Percentiles rank a stretch among this genome's conserved stretches.
Evolutionary conservation across 2,329 filamentous ascomycete species (phyloP).

Genomic region (Fusarium agapanthi): DNA sequence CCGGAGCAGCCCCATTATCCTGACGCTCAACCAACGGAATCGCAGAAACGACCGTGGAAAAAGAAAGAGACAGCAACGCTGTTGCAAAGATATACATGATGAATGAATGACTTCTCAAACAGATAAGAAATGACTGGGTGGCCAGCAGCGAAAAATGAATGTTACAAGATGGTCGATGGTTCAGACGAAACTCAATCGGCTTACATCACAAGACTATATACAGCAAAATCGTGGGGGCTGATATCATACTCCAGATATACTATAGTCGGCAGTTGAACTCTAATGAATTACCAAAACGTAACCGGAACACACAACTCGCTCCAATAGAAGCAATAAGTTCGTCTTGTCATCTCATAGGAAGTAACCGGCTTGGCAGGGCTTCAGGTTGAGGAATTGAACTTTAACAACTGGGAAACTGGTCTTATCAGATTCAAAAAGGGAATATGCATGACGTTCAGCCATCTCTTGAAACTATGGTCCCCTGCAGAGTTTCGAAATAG

Average conservation of each 20-base stretch:
- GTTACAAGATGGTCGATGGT: not conserved
- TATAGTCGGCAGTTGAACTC: slow-evolving; percentile 1
- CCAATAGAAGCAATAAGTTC: not conserved
- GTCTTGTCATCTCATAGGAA: not conserved
- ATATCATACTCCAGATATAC: not conserved
- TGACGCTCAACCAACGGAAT: slow-evolving; percentile 1
- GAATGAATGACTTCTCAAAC: not conserved
- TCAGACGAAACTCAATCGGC: not conserved
- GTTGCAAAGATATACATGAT: slow-evolving; percentile 9
- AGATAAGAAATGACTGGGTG: not conserved
- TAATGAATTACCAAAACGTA: slow-evolving; percentile 7
- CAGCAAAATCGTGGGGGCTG: not conserved
- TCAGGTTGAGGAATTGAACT: slow-evolving; percentile 9
- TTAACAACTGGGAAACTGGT: slow-evolving; percentile 18
- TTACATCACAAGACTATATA: not conserved
- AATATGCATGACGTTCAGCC: slow-evolving; percentile 8
- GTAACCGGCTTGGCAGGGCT: slow-evolving; percentile 10
- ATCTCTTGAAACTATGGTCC: not conserved
- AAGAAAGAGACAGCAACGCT: not conserved
- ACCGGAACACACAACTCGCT: slow-evolving; percentile 4
- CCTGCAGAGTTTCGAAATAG: not conserved
- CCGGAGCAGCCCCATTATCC: not conserved
- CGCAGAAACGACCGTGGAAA: slow-evolving; percentile 8
- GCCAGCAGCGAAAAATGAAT: slow-evolving; percentile 4
- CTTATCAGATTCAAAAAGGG: slow-evolving; percentile 14